Evolutionary conservation across 345 rosid species (phyloP), one percentile per base, ranked within the genome.

Genomic region (Lepidium sativum): DNA sequence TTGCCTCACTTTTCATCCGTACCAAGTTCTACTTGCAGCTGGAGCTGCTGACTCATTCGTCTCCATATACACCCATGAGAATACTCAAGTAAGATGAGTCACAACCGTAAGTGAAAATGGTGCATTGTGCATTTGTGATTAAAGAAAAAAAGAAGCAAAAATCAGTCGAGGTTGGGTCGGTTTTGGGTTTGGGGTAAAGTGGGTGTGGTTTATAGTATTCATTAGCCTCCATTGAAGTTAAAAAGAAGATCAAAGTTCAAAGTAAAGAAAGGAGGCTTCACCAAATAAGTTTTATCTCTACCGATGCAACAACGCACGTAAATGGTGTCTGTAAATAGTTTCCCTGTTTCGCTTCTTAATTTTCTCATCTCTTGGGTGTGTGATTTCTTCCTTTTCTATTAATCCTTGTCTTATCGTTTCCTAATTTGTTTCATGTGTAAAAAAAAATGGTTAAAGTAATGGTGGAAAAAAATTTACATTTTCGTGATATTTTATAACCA

Each of bases 1-100:
- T 80, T 85, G 98, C 78, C 99, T 95, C 49, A 44, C 91, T 5
- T 91, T 91, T 86, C 99, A 91, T 80, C 99, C 99, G 8, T 95
- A 88, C 77, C 83, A 88, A 72, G 84, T 91, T 37, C 78, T 84
- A 35, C 92, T 95, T 18, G 92, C 95, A 67, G 96, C 99, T 31
- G 99, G 99, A 54, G 82, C 88, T 77, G 86, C 91, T 5, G 97
- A 95, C 76, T 80, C 95, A n/a, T 73, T 79, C 5, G 90, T 90
- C 49, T 85, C 97, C 1, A 73, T 91, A 34, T 92, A 88, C 63
- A 79, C 86, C 9, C 86, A 86, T 47, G 91, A 85, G 60, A 80
- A 69, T 57, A 55, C 80, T 6, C 81, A 72, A 69, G 77, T 82
- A 68, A 74, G 85, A 74, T 83, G 58, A 74, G 44, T 59, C 21